Percentiles rank a stretch among this genome's conserved stretches.
These are phyloP conservation scores for Populus hybrid DNA, from an alignment of 441 rosid genomes.

Conservation along the genomic window DNA sequence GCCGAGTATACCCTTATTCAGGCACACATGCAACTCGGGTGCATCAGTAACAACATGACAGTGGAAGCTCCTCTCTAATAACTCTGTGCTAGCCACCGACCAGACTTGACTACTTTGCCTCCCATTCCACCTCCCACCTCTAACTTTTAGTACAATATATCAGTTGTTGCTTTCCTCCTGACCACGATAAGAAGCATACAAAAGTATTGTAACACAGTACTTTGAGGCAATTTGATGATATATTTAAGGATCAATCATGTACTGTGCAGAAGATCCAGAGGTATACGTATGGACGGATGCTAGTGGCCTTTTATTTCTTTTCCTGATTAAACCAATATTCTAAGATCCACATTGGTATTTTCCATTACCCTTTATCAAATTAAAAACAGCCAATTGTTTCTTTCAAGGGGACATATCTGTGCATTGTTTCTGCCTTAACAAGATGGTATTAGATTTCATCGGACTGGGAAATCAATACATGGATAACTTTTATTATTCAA, in stretches of 20 bases:
- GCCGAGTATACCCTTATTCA: no score
- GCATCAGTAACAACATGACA: not conserved
- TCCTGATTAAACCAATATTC: conserved; percentile 7
- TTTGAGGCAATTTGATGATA: not conserved
- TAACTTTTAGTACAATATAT: not conserved
- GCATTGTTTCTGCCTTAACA: not conserved
- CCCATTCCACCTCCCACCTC: not conserved
- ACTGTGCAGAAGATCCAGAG: not conserved
- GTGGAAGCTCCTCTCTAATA: not conserved
- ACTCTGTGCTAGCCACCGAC: not conserved
- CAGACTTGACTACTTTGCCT: not conserved
- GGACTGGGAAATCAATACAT: not conserved
- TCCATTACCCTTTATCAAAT: not conserved
- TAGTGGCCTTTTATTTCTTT: not conserved
- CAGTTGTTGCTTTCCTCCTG: not conserved
- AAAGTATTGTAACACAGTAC: not conserved
- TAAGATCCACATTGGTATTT: conserved; percentile 1
- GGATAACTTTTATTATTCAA: not conserved
- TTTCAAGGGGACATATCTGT: conserved; percentile 14
- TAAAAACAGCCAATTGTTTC: conserved; percentile 9
- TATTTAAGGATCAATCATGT: not conserved
- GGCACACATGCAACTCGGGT: no score
- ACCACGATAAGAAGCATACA: not conserved
- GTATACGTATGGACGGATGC: not conserved
- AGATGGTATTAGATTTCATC: not conserved